phyloP scores from a whole-genome alignment of 177 flowering plant genomes.

The Vitis hybrid region DNA sequence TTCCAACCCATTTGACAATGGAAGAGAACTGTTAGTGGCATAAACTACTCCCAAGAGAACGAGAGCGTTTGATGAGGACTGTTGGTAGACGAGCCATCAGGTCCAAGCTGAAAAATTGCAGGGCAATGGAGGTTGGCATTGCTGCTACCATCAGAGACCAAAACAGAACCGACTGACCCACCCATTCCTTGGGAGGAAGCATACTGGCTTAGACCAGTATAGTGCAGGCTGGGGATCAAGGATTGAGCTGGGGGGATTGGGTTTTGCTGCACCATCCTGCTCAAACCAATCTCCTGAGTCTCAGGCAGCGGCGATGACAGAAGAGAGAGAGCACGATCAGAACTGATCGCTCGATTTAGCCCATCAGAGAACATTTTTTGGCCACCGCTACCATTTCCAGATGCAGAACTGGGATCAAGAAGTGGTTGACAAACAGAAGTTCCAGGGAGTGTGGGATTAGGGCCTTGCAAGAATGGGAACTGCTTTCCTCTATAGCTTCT shows the following conservation, averaged over 20 bases:
- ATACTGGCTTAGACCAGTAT: constrained; percentile 1
- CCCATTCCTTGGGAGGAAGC: constrained; percentile 6
- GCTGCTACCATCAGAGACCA: constrained; percentile 17
- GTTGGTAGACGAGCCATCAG: constrained; percentile 35
- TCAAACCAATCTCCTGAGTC: constrained; percentile 32
- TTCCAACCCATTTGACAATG: too few species aligned
- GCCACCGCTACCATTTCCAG: constrained; percentile 13
- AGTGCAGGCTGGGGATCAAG: constrained; percentile 19
- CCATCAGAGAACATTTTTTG: constrained; percentile 25
- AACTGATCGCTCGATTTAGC: constrained; percentile 18
- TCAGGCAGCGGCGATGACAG: constrained; percentile 60
- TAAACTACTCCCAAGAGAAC: constrained; percentile 44
- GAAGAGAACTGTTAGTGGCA: not conserved
- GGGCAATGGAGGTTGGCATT: constrained; percentile 29
- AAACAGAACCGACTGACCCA: constrained; percentile 13
- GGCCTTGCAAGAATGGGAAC: constrained; percentile 41
- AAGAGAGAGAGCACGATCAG: constrained; percentile 72
- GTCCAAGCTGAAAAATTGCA: constrained; percentile 27
- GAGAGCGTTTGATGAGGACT: constrained; percentile 43
- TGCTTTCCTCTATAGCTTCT: constrained; percentile 42
- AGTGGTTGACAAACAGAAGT: constrained; percentile 21
- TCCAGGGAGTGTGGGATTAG: constrained; percentile 11
- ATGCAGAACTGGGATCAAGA: constrained; percentile 17
- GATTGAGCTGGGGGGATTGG: constrained; percentile 17
- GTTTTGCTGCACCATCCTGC: constrained; percentile 26